A percentile compares a stretch with the other conserved stretches of the same genome.
These are phyloP conservation scores for Cynanchum wilfordii DNA, from an alignment of 257 asterid species.

Conservation along the genomic window DNA sequence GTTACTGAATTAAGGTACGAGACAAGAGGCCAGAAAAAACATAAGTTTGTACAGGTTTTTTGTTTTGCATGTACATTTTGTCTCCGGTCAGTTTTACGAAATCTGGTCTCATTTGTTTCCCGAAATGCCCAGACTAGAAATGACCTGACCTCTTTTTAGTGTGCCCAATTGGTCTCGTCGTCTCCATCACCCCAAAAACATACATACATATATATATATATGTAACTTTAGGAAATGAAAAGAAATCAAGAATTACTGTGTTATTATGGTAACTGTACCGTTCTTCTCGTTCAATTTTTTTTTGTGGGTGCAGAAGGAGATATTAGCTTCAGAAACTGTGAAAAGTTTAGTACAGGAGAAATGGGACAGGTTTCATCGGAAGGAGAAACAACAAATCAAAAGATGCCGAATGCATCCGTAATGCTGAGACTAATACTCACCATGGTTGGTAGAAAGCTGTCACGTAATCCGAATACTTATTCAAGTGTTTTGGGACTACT, in stretches of 20 bases:
- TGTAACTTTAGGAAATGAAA: too few species aligned
- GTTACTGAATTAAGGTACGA: background rate
- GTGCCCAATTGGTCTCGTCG: too few species aligned
- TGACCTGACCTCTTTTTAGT: constrained; percentile 7
- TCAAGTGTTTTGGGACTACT: constrained; percentile 57
- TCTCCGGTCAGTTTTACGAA: constrained; percentile 19
- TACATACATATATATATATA: too few species aligned
- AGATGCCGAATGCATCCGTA: constrained; percentile 57
- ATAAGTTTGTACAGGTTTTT: constrained; percentile 21
- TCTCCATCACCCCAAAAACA: too few species aligned
- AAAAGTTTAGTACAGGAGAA: constrained; percentile 26
- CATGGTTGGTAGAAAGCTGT: constrained; percentile 67
- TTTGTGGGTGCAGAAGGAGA: constrained; percentile 39
- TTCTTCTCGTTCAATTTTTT: too few species aligned
- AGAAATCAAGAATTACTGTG: background rate
- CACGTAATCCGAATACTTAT: constrained; percentile 73
- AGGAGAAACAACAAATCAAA: constrained; percentile 25
- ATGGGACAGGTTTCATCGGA: constrained; percentile 20
- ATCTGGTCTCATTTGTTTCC: constrained; percentile 10
- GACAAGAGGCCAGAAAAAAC: constrained; percentile 8
- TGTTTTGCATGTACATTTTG: constrained; percentile 25
- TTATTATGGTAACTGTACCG: too few species aligned
- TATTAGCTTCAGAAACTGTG: constrained; percentile 63
- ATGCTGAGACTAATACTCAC: constrained; percentile 47
- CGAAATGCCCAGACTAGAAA: constrained; percentile 5